Conservation (phyloP, 345 rosid species). For the Brassica incana region DNA sequence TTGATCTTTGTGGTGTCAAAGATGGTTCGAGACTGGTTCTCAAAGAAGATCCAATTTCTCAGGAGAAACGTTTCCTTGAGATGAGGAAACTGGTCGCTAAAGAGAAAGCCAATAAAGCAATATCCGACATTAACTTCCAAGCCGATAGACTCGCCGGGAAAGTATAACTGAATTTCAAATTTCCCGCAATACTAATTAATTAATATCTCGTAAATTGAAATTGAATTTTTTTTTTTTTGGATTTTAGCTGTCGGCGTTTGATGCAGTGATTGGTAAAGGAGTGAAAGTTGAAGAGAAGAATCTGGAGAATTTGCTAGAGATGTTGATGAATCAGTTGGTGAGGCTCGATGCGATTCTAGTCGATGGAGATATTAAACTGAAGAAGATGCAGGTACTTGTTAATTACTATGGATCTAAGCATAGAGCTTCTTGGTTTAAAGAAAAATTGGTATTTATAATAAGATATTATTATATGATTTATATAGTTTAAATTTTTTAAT, state of each 20-base stretch:
- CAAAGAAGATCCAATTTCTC: slow-evolving; percentile 73
- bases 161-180: slow-evolving; percentile 43
- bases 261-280: slow-evolving; percentile 58
- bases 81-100: slow-evolving; percentile 62
- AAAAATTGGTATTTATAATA: not conserved
- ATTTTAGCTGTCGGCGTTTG: slow-evolving; percentile 67
- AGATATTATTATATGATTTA: not conserved
- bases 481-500: no score
- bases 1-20: slow-evolving; percentile 78
- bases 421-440: not conserved
- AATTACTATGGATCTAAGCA: not conserved
- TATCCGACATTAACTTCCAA: slow-evolving; percentile 73
- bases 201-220: not conserved
- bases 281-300: slow-evolving; percentile 70
- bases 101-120: slow-evolving; percentile 69
- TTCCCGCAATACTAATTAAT: not conserved
- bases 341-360: slow-evolving; percentile 70
- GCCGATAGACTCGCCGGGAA: slow-evolving; percentile 74
- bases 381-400: slow-evolving; percentile 70
- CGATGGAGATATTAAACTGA: slow-evolving; percentile 73
- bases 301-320: slow-evolving; percentile 59
- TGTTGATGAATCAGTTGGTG: slow-evolving; percentile 82
- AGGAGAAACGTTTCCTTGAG: slow-evolving; percentile 73
- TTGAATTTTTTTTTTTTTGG: slow-evolving; percentile 17
- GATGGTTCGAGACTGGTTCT: slow-evolving; percentile 85